A percentile compares a stretch with the other conserved stretches of the same genome.
Evolutionary conservation across 495 filamentous ascomycete genomes (phyloP).

Genomic region (Xylaria acuta): DNA sequence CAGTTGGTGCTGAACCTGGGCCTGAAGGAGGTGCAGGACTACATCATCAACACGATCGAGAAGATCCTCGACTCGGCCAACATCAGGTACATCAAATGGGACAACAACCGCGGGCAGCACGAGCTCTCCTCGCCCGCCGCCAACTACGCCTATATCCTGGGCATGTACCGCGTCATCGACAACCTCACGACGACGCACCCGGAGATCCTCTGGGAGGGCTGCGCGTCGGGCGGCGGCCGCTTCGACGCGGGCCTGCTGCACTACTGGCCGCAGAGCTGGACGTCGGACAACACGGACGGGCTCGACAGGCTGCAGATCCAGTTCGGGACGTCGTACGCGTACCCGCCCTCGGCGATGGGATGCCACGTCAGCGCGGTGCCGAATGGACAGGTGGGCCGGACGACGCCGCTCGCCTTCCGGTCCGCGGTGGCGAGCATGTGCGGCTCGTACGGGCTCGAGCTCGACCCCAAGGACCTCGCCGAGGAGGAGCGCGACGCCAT

Average conservation of each 20-base stretch:
- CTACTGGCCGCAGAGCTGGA: conserved; percentile 65
- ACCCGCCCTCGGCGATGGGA: conserved; percentile 63
- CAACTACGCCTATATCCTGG: conserved; percentile 60
- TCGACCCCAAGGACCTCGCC: conserved; percentile 52
- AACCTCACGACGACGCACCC: conserved; percentile 59
- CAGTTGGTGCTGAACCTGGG: conserved; percentile 62
- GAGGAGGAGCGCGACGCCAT: conserved; percentile 53
- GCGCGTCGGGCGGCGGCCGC: conserved; percentile 61
- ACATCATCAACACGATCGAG: conserved; percentile 57
- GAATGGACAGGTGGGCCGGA: conserved; percentile 57
- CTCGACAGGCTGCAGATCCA: conserved; percentile 61
- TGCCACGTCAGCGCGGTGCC: conserved; percentile 62
- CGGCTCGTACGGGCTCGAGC: conserved; percentile 62
- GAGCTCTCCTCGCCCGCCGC: conserved; percentile 56
- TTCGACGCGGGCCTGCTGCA: conserved; percentile 62
- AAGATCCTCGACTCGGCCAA: conserved; percentile 53
- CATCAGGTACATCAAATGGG: conserved; percentile 64
- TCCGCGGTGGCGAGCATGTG: conserved; percentile 65
- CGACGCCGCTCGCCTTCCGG: conserved; percentile 55
- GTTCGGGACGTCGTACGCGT: conserved; percentile 59
- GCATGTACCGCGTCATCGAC: conserved; percentile 60
- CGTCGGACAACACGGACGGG: conserved; percentile 62
- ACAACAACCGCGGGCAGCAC: conserved; percentile 63
- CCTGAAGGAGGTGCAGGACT: conserved; percentile 60
- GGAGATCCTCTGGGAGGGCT: conserved; percentile 63